These are phyloP conservation scores for Grosmannia serpens DNA, from an alignment of 2,329 filamentous ascomycete species.

Conservation along the genomic window DNA sequence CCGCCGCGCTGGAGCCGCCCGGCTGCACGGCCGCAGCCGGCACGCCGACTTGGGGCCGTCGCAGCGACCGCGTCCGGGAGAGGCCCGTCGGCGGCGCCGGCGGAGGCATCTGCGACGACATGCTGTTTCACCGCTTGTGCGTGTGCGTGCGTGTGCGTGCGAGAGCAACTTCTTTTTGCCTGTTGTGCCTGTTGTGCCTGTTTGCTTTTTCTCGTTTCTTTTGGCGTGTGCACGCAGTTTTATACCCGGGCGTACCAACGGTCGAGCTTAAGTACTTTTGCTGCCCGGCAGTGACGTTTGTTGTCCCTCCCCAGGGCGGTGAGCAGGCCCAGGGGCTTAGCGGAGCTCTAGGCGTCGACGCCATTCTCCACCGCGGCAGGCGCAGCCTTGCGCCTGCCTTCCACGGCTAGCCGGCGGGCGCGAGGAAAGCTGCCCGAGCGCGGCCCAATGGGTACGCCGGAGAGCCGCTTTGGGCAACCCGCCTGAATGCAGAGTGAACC, in stretches of 20 bases:
- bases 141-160: no score
- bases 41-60: conserved; percentile 23
- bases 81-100: conserved; percentile 21
- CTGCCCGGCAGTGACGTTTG: background rate
- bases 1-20: background rate
- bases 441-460: no score
- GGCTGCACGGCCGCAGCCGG: background rate
- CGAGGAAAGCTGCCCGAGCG: no score
- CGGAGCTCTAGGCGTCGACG: background rate
- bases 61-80: conserved; percentile 36
- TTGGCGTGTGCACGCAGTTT: background rate
- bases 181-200: background rate
- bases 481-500: no score
- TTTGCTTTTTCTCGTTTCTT: background rate
- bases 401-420: background rate
- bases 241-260: background rate
- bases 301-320: background rate
- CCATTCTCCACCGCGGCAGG: background rate
- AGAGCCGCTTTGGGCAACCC: no score
- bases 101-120: background rate
- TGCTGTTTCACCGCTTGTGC: background rate
- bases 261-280: background rate
- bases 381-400: background rate
- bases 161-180: background rate
- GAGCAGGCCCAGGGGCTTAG: background rate